Percentiles rank a stretch among this genome's conserved stretches.
phyloP scores from a whole-genome alignment of 306 rosid species.

The Medicago ruthenica region DNA sequence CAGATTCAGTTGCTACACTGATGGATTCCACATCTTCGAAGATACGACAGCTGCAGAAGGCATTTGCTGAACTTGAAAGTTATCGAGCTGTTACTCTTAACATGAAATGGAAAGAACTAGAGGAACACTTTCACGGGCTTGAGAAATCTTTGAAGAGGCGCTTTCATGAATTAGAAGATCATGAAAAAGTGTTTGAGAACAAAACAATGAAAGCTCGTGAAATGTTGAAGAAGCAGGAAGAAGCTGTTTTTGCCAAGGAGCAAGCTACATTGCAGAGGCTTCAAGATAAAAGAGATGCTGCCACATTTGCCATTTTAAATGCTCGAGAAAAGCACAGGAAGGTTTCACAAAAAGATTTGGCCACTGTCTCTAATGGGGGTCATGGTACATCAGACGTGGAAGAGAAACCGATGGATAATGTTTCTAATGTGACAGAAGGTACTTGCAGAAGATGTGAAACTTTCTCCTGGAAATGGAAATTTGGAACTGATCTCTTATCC shows the following conservation, averaged over 20 bases:
- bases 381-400: slow-evolving; percentile 51
- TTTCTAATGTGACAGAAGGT: slow-evolving; percentile 58
- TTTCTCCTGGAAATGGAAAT: slow-evolving; percentile 51
- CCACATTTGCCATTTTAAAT: slow-evolving; percentile 67
- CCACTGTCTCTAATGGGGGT: slow-evolving; percentile 51
- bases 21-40: slow-evolving; percentile 87
- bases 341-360: slow-evolving; percentile 59
- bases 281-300: slow-evolving; percentile 91
- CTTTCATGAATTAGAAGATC: slow-evolving; percentile 93
- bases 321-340: slow-evolving; percentile 82
- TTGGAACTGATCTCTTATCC: slow-evolving; percentile 72
- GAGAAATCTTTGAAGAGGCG: slow-evolving; percentile 98
- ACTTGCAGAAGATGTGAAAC: slow-evolving; percentile 53
- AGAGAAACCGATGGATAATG: slow-evolving; percentile 65
- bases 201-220: slow-evolving; percentile 71
- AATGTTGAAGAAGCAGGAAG: slow-evolving; percentile 74
- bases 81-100: slow-evolving; percentile 87
- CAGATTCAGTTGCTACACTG: slow-evolving; percentile 69
- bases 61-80: slow-evolving; percentile 99
- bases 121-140: slow-evolving; percentile 95
- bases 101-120: slow-evolving; percentile 96
- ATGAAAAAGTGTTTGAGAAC: slow-evolving; percentile 84
- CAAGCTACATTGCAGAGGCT: slow-evolving; percentile 72
- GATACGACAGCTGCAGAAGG: slow-evolving; percentile 96
- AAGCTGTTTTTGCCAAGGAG: slow-evolving; percentile 81